Percentiles rank a stretch among this genome's conserved stretches.
These are phyloP conservation scores for Capsaspora owczarzaki DNA, from an alignment of 78 protist genomes.

Conservation along the genomic window DNA sequence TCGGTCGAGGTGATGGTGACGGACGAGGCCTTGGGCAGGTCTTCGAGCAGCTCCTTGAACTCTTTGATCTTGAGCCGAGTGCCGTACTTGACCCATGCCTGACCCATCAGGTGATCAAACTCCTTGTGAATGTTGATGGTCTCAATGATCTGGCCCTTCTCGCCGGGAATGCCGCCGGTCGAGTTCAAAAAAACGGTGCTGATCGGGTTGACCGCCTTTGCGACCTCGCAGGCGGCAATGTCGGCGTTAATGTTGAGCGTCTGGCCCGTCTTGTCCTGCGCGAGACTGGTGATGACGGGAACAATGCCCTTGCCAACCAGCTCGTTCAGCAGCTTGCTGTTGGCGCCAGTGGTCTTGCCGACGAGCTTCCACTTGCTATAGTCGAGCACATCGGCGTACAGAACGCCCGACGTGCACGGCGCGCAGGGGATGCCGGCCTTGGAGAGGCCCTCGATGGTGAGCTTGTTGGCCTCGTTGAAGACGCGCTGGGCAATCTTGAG, in stretches of 20 bases:
- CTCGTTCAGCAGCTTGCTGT: constrained; percentile 16
- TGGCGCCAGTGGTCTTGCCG: constrained; percentile 46
- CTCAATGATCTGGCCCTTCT: constrained; percentile 23
- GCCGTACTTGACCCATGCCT: constrained; percentile 60
- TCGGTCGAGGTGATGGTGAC: constrained; percentile 35
- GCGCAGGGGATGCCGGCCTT: no score
- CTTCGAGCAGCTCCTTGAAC: constrained; percentile 30
- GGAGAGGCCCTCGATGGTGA: no score
- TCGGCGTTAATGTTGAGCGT: constrained; percentile 63
- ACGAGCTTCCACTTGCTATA: constrained; percentile 39
- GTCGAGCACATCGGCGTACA: constrained; percentile 41
- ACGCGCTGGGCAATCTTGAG: constrained; percentile 54
- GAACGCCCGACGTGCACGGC: constrained; percentile 29
- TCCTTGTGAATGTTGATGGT: constrained; percentile 1
- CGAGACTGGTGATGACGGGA: constrained; percentile 33
- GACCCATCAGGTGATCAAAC: constrained; percentile 45
- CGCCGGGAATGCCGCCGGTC: constrained; percentile 47
- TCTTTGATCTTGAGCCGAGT: constrained; percentile 49
- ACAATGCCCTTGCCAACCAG: constrained; percentile 21
- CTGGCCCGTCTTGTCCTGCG: not conserved
- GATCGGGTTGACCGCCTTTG: constrained; percentile 44
- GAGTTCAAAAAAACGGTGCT: constrained; percentile 42
- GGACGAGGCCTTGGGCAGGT: constrained; percentile 33
- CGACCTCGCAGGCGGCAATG: constrained; percentile 49
- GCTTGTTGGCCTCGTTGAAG: constrained; percentile 33